phyloP scores from a whole-genome alignment of 441 rosid genomes.

The Raphanus hybrid region DNA sequence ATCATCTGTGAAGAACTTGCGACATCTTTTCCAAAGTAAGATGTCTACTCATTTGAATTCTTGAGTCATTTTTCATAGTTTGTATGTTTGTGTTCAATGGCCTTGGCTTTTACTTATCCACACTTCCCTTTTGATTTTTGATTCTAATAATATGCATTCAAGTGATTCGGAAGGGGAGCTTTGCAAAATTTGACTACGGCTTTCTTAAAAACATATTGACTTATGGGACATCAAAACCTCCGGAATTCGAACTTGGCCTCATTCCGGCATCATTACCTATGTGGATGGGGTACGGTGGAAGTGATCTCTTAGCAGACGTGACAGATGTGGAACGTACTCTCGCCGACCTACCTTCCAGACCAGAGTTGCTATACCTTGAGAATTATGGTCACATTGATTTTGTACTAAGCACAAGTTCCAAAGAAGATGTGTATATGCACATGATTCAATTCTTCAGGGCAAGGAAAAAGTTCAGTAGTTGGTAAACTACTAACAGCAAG shows the following conservation, averaged over 20 bases:
- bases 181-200: conserved; percentile 80
- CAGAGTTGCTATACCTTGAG: conserved; percentile 74
- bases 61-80: not conserved
- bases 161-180: conserved; percentile 93
- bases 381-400: conserved; percentile 89
- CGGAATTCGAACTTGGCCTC: conserved; percentile 63
- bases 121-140: not conserved
- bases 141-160: conserved; percentile 11
- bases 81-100: not conserved
- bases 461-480: conserved; percentile 46
- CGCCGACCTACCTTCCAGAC: conserved; percentile 54
- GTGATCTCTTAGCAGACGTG: conserved; percentile 70
- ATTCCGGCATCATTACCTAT: conserved; percentile 73
- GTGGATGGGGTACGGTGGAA: conserved; percentile 93
- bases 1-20: conserved; percentile 80
- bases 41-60: conserved; percentile 10
- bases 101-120: not conserved
- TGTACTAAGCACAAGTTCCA: conserved; percentile 57
- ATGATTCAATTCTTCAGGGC: conserved; percentile 73
- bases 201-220: conserved; percentile 56
- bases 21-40: conserved; percentile 93
- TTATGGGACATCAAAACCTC: conserved; percentile 68
- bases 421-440: conserved; percentile 61
- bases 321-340: conserved; percentile 69
- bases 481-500: conserved; percentile 38